phyloP scores from a whole-genome alignment of 208 protist genomes.

The Leishmania arabica region DNA sequence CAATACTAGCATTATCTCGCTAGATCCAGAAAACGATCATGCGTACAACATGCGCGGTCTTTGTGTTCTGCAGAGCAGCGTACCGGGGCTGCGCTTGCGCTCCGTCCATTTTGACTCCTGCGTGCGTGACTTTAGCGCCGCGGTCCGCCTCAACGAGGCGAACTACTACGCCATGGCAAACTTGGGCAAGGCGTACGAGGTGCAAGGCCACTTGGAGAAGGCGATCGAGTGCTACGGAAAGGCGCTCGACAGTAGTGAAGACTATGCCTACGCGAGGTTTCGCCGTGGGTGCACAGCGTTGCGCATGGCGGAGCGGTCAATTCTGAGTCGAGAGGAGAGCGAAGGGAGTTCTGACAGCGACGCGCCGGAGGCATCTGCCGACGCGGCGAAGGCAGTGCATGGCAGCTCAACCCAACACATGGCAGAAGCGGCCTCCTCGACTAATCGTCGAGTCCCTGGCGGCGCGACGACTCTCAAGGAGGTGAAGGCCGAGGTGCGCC shows the following conservation, averaged over 20 bases:
- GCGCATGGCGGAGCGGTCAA: conserved; percentile 41
- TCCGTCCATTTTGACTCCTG: conserved; percentile 71
- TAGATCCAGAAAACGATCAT: conserved; percentile 91
- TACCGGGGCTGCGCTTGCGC: conserved; percentile 80
- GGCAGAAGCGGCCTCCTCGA: neutral
- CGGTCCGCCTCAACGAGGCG: conserved; percentile 85
- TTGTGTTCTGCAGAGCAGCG: conserved; percentile 61
- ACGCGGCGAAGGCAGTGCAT: neutral
- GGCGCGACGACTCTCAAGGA: conserved; percentile 12
- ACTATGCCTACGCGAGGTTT: conserved; percentile 76
- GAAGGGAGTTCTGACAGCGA: conserved; percentile 6
- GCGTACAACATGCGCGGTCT: conserved; percentile 93
- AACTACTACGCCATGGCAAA: conserved; percentile 95
- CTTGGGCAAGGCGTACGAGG: conserved; percentile 87
- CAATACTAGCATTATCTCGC: conserved; percentile 83
- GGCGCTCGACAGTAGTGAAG: conserved; percentile 70
- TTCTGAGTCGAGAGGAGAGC: conserved; percentile 16
- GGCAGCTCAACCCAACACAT: neutral
- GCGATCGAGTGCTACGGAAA: conserved; percentile 77
- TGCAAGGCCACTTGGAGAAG: conserved; percentile 69
- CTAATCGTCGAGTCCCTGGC: neutral
- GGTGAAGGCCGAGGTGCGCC: conserved; percentile 43
- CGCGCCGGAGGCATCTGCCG: neutral
- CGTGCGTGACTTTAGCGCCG: conserved; percentile 83
- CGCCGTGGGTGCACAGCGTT: conserved; percentile 79